phyloP scores from a whole-genome alignment of 352 stramenopile genomes.

The Globisporangium canariense region DNA sequence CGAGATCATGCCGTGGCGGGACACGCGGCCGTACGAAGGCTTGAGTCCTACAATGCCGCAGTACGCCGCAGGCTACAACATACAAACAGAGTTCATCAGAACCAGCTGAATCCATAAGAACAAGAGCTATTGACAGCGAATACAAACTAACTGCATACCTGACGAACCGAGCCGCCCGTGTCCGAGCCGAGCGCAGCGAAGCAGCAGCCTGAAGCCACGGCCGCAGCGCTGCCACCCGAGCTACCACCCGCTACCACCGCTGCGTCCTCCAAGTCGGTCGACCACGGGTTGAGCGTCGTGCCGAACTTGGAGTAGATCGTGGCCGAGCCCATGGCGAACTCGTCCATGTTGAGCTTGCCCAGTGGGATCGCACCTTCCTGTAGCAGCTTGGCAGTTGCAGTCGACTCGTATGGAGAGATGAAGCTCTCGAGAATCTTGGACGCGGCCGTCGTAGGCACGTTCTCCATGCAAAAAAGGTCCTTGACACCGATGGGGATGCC shows the following conservation, averaged over 20 bases:
- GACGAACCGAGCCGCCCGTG: constrained; percentile 95
- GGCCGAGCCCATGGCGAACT: constrained; percentile 98
- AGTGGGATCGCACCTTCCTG: constrained; percentile 91
- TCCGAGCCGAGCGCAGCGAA: constrained; percentile 95
- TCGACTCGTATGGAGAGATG: constrained; percentile 89
- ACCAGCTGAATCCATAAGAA: background rate
- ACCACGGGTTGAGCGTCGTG: constrained; percentile 88
- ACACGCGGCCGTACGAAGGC: constrained; percentile 96
- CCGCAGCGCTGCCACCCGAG: constrained; percentile 92
- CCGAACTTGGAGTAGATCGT: constrained; percentile 90
- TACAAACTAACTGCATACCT: constrained; percentile 38
- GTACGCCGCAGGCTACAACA: constrained; percentile 89
- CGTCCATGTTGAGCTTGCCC: constrained; percentile 98
- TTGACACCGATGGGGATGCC: constrained; percentile 97
- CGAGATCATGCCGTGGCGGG: constrained; percentile 94
- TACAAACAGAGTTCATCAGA: background rate
- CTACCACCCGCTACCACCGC: constrained; percentile 90
- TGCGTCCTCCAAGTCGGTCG: constrained; percentile 40
- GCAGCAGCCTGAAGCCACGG: constrained; percentile 90
- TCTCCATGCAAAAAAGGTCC: constrained; percentile 93
- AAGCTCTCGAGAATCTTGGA: constrained; percentile 91
- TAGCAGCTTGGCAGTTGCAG: constrained; percentile 78
- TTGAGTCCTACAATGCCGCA: constrained; percentile 97
- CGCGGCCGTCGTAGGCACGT: constrained; percentile 81
- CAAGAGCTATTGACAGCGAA: background rate